Base-by-base conservation (phyloP, 2,329 filamentous ascomycete genomes). In the Huntiella bhutanensis region DNA sequence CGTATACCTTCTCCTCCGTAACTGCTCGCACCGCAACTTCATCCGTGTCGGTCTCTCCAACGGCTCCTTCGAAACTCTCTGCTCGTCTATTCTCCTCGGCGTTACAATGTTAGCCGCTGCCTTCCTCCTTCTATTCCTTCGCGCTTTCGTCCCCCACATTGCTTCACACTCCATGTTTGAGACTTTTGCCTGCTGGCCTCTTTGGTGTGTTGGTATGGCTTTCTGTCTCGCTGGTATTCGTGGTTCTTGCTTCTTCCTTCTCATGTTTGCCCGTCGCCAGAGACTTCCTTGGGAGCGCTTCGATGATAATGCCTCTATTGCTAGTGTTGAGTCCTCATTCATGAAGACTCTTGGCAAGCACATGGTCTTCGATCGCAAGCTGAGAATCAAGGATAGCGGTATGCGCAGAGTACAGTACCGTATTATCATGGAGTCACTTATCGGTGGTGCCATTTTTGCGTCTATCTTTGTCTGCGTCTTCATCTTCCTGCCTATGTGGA, bases 41-140 rank as follows among this genome's bases (percentile, higher is more conserved):
- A 59, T 72, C 40, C 66, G 69, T 35, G 60, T 75, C 5, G 71
- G 69, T 49, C 65, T 72, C 33, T 68, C 63, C 53, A 71, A 68
- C 53, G 66, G 66, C 34, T 68, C 66, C 2, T 64, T 66, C 45
- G 66, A 68, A 55, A 68, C 66, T 2, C 52, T 68, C 8, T 69
- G 66, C 56, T 60, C 66, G 28, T 64, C 65, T 1, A 68, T 64
- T 1, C 53, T 58, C 1, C 55, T 67, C 5, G 66, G 66, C 5
- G 62, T 67, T 32, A 55, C 56, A n/a, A 57, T 63, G 17, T 63
- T 63, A 4, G 3, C 59, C 8, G 56, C 54, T 16, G 66, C 64
- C 7, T 61, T 67, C 49, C 51, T 68, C 4, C 55, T 58, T 22
- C 58, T 64, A 34, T 50, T 68, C 2, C 55, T 64, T 16, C 61